A percentile compares a stretch with the other conserved stretches of the same genome.
Conservation (phyloP, 192 early-diverging fungal genomes). For the Rhizophagus prolifer region DNA sequence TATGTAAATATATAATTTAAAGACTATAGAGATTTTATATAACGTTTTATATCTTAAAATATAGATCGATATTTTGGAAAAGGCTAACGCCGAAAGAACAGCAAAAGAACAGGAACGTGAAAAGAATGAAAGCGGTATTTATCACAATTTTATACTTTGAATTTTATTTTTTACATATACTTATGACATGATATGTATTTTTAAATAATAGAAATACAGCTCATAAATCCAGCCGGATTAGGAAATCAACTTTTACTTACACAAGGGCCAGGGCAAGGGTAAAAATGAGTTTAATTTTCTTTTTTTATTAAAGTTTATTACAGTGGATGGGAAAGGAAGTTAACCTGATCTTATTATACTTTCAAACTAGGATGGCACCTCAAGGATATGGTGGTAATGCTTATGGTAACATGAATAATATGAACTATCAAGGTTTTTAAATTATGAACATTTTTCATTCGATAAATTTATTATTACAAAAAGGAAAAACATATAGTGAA, state of each 20-base stretch:
- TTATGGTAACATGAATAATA: constrained; percentile 1
- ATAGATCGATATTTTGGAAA: constrained; percentile 52
- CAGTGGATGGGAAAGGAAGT: background rate
- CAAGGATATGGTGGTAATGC: constrained; percentile 23
- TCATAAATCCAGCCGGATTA: constrained; percentile 65
- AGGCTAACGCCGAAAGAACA: constrained; percentile 58
- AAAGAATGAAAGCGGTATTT: constrained; percentile 35
- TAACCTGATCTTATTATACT: background rate
- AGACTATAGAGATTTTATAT: background rate
- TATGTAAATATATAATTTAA: background rate
- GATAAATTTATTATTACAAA: no score
- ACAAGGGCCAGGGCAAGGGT: constrained; percentile 42
- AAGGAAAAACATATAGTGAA: no score
- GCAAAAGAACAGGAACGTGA: constrained; percentile 52
- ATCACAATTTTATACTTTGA: background rate
- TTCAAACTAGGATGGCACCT: constrained; percentile 3
- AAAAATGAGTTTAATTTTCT: constrained; percentile 24
- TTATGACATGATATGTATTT: constrained; percentile 9
- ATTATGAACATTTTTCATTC: no score
- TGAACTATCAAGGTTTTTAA: background rate
- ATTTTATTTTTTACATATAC: constrained; percentile 22
- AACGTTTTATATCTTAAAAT: background rate
- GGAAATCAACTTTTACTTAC: constrained; percentile 78
- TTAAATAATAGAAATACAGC: constrained; percentile 47
- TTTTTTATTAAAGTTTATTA: constrained; percentile 36